Percentiles rank a stretch among this genome's conserved stretches.
phyloP scores from a whole-genome alignment of 176 grass and related monocot species.

The Oryza rufipogon region DNA sequence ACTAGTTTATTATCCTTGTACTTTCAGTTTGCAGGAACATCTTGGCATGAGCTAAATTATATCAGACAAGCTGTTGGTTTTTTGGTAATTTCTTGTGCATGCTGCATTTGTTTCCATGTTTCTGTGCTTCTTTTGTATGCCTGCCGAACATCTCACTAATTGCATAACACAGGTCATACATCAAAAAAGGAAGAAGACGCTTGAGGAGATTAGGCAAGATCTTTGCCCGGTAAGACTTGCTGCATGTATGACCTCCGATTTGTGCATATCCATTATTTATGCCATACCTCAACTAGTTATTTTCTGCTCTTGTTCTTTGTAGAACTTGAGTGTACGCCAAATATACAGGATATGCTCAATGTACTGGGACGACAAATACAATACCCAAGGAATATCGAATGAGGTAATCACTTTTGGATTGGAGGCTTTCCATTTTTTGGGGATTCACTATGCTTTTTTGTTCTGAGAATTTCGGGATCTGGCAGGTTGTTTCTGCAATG shows the following conservation, averaged over 20 bases:
- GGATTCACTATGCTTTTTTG: conserved; percentile 28
- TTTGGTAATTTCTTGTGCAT: conserved; percentile 64
- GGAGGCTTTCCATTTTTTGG: neutral
- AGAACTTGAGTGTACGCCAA: conserved; percentile 92
- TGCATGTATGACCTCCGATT: conserved; percentile 6
- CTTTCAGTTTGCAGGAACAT: conserved; percentile 89
- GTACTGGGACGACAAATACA: conserved; percentile 99
- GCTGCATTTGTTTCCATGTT: neutral
- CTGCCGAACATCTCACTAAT: conserved; percentile 28
- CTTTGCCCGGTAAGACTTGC: conserved; percentile 78
- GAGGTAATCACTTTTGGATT: conserved; percentile 53
- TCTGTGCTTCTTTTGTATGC: conserved; percentile 32
- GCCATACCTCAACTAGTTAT: conserved; percentile 23
- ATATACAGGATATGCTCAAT: conserved; percentile 99
- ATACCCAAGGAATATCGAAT: conserved; percentile 75
- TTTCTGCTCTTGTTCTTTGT: conserved; percentile 22
- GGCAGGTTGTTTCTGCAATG: conserved; percentile 86
- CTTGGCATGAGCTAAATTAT: conserved; percentile 97
- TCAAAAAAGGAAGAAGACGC: conserved; percentile 88
- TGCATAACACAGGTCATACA: conserved; percentile 82
- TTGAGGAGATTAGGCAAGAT: conserved; percentile 91
- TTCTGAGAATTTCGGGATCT: conserved; percentile 22
- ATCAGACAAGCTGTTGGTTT: conserved; percentile 96
- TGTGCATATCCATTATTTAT: conserved; percentile 1
- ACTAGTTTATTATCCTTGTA: conserved; percentile 31